Conservation (phyloP, 1,139 yeast genomes). For the Scheffersomyces quercinus region DNA sequence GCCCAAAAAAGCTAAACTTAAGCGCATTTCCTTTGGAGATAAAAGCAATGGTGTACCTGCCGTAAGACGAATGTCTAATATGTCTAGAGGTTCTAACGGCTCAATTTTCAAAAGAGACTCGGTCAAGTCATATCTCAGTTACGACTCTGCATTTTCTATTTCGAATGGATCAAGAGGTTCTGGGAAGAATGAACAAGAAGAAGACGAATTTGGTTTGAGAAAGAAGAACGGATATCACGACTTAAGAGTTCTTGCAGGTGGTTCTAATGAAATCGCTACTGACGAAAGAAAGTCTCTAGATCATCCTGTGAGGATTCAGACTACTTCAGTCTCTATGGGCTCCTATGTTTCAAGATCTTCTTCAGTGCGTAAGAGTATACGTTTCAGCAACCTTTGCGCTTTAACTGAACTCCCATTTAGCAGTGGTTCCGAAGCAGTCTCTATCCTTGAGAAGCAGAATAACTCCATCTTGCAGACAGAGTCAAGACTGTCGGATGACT, state of each 20-base stretch:
- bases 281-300: slow-evolving; percentile 23
- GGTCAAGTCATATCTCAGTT: slow-evolving; percentile 51
- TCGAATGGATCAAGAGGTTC: slow-evolving; percentile 25
- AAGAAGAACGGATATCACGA: slow-evolving; percentile 42
- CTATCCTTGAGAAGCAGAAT: slow-evolving; percentile 6
- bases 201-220: slow-evolving; percentile 24
- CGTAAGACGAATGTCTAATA: slow-evolving; percentile 21
- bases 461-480: slow-evolving; percentile 11
- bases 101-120: slow-evolving; percentile 40
- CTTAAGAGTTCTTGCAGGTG: slow-evolving; percentile 29
- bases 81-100: slow-evolving; percentile 26
- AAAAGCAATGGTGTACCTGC: slow-evolving; percentile 9
- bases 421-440: slow-evolving; percentile 12
- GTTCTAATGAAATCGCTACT: slow-evolving; percentile 11
- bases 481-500: slow-evolving; percentile 24
- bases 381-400: slow-evolving; percentile 43
- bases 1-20: slow-evolving; percentile 9
- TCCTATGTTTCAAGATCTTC: slow-evolving; percentile 28
- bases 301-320: slow-evolving; percentile 20
- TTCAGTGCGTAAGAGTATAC: slow-evolving; percentile 29
- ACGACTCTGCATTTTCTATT: slow-evolving; percentile 54
- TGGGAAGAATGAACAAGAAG: slow-evolving; percentile 10
- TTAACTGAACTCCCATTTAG: slow-evolving; percentile 45
- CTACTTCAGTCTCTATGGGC: slow-evolving; percentile 18
- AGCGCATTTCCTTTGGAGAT: slow-evolving; percentile 30